Conservation (phyloP, 1,139 yeast species). For the Petasospora rhodanensis region DNA sequence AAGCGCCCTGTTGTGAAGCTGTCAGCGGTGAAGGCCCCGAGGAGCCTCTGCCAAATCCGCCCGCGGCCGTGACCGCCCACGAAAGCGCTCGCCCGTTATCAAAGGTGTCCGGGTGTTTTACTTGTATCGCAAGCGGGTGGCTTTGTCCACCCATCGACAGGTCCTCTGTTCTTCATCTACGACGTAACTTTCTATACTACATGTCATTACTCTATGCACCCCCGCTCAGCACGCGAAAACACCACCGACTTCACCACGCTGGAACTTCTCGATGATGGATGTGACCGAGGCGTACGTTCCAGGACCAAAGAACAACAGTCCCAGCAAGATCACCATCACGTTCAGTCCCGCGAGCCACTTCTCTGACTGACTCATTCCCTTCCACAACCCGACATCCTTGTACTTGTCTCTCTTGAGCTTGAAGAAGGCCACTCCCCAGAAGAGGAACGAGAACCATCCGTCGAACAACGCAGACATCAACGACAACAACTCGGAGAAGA, state of each 20-base stretch:
- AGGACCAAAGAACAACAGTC: constrained; percentile 54
- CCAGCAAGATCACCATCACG: constrained; percentile 39
- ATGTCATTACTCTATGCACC: too few species aligned
- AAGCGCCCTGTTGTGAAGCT: too few species aligned
- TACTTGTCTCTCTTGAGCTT: constrained; percentile 34
- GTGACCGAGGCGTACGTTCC: constrained; percentile 53
- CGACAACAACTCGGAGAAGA: constrained; percentile 53
- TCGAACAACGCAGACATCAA: constrained; percentile 62
- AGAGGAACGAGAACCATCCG: constrained; percentile 62
- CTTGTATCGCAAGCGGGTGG: too few species aligned
- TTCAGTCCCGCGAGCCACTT: too few species aligned
- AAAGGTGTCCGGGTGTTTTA: too few species aligned
- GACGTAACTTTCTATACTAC: too few species aligned
- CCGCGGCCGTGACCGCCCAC: too few species aligned
- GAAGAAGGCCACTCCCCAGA: constrained; percentile 62
- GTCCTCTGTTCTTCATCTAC: too few species aligned
- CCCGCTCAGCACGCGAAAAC: constrained; percentile 46
- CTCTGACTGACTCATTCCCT: constrained; percentile 25
- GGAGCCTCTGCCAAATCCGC: too few species aligned
- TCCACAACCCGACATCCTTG: constrained; percentile 28
- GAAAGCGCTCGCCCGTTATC: too few species aligned
- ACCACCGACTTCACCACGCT: constrained; percentile 42
- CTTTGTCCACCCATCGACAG: too few species aligned
- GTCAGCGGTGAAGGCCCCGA: too few species aligned
- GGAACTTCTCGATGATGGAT: constrained; percentile 46